These are phyloP conservation scores for thale cress (Arabidopsis thaliana) DNA, from an alignment of 345 rosid genomes.

Conservation along the genomic window DNA sequence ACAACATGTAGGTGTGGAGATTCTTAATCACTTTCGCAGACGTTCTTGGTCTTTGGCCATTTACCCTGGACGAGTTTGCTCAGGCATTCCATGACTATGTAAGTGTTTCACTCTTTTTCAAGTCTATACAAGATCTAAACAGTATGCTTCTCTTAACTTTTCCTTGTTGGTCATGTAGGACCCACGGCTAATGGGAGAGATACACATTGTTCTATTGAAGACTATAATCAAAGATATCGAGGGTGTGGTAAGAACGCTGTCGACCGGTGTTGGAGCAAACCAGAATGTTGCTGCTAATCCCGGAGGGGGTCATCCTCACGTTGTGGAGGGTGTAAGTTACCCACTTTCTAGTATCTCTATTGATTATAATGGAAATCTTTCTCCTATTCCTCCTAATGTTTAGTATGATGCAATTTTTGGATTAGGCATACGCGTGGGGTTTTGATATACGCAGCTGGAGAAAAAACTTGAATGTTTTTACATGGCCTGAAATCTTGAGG, in stretches of 20 bases:
- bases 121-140: neutral
- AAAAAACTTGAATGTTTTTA: conserved; percentile 67
- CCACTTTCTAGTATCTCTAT: conserved; percentile 9
- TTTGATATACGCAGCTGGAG: conserved; percentile 85
- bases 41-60: conserved; percentile 90
- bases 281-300: conserved; percentile 70
- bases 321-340: conserved; percentile 83
- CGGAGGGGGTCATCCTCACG: conserved; percentile 86
- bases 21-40: conserved; percentile 84
- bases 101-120: conserved; percentile 42
- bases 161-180: conserved; percentile 56
- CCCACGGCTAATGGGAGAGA: conserved; percentile 78
- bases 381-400: conserved; percentile 5
- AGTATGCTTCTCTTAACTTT: conserved; percentile 18
- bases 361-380: neutral
- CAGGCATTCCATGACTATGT: conserved; percentile 93
- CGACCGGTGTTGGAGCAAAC: conserved; percentile 64
- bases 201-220: conserved; percentile 74
- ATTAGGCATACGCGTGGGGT: conserved; percentile 94
- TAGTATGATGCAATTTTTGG: conserved; percentile 10
- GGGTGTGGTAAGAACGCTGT: conserved; percentile 69
- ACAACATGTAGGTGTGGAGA: conserved; percentile 73
- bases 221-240: conserved; percentile 84
- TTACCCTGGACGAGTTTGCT: conserved; percentile 86
- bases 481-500: conserved; percentile 94